These are phyloP conservation scores for Carex littledalei DNA, from an alignment of 176 grass and related monocot genomes.

Conservation along the genomic window DNA sequence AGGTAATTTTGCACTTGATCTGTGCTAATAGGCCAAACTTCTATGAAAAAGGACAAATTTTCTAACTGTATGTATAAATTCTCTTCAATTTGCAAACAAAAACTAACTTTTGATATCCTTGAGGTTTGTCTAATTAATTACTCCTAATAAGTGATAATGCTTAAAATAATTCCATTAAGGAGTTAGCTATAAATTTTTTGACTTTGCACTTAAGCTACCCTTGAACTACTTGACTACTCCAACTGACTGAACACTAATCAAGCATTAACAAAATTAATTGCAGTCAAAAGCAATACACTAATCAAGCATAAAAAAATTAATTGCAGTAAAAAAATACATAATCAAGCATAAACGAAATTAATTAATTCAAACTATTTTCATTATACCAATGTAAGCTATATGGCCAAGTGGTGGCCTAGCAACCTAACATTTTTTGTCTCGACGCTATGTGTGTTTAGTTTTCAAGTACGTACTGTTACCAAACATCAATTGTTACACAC, in stretches of 20 bases:
- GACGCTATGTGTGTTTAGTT: too few relatives aligned
- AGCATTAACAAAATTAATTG: too few relatives aligned
- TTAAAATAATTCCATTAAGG: not conserved
- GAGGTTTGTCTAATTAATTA: not conserved
- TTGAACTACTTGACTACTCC: slow-evolving; percentile 18
- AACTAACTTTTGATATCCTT: not conserved
- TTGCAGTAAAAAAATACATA: too few relatives aligned
- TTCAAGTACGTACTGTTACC: too few relatives aligned
- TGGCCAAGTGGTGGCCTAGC: too few relatives aligned
- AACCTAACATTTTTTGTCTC: too few relatives aligned
- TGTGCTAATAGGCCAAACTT: not conserved
- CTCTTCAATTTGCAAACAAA: not conserved
- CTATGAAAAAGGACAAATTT: not conserved
- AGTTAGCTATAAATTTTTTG: not conserved
- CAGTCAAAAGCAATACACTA: too few relatives aligned
- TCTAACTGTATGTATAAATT: not conserved
- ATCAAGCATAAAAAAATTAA: too few relatives aligned
- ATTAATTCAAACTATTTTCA: too few relatives aligned
- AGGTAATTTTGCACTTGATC: not conserved
- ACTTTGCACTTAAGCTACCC: slow-evolving; percentile 7
- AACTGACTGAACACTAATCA: not conserved
- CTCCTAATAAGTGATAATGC: not conserved
- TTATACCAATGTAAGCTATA: too few relatives aligned
- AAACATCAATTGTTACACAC: too few relatives aligned
- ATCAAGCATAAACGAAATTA: too few relatives aligned